Evolutionary conservation across 2,329 filamentous ascomycete species (phyloP).

Genomic region (Fusarium sp.): DNA sequence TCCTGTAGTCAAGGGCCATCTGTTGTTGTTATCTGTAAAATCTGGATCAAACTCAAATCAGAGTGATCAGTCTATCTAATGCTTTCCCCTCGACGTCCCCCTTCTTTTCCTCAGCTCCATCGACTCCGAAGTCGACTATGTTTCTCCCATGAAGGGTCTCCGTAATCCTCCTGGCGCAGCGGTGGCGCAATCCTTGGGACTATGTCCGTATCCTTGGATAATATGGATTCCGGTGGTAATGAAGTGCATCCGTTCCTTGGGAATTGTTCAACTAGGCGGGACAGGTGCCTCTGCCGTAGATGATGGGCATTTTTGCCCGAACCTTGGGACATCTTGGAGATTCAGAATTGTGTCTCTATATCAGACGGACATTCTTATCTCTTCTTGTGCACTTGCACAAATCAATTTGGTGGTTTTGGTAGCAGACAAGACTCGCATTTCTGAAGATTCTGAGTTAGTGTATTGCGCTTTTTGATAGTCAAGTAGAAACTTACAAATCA

Average conservation of each 20-base stretch:
- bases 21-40: constrained; percentile 35
- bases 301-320: constrained; percentile 34
- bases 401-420: constrained; percentile 31
- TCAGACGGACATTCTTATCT: constrained; percentile 39
- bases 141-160: constrained; percentile 24
- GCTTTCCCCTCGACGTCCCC: constrained; percentile 18
- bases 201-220: constrained; percentile 29
- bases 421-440: constrained; percentile 43
- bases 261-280: constrained; percentile 28
- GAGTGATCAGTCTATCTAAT: constrained; percentile 31
- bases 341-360: constrained; percentile 40
- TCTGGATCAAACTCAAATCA: constrained; percentile 33
- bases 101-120: constrained; percentile 12
- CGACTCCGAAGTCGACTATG: constrained; percentile 30
- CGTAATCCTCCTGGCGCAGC: constrained; percentile 31
- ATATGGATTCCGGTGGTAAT: constrained; percentile 38
- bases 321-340: constrained; percentile 37
- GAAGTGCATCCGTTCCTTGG: constrained; percentile 30
- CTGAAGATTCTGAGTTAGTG: constrained; percentile 25
- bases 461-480: neutral
- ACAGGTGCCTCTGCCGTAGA: constrained; percentile 36
- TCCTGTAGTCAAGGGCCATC: constrained; percentile 41
- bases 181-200: constrained; percentile 35
- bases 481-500: constrained; percentile 38
- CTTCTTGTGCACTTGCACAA: constrained; percentile 43